Evolutionary conservation across 768 basidiomycete species (phyloP), one percentile per base, ranked within the genome.

Genomic region (Chiua virens): DNA sequence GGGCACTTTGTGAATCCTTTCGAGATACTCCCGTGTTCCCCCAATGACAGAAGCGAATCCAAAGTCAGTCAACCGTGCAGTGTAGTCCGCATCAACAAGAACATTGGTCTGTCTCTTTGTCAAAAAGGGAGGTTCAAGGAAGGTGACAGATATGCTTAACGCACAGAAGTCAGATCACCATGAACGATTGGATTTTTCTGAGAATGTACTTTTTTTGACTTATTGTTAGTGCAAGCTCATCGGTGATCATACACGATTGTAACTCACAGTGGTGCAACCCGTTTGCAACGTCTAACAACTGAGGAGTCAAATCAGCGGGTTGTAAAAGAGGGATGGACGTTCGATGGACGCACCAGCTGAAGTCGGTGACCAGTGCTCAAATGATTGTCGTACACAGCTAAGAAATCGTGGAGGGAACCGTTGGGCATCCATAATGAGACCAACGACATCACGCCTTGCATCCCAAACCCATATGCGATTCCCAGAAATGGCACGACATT

Each of bases 51-150:
- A 75, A 20, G 69, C 66, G 37, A 59, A 50, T 1, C 78, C 78
- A 40, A 79, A 79, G 47, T 79, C 78, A 28, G 71, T 68, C 7
- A 79, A 54, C 10, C 70, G 67, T 0, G 71, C 76, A 20, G 66
- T 69, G 21, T 69, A 55, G 7, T 56, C 36, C n/a, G 23, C 40
- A 1, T 56, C 53, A 3, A 63, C 14, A 14, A 64, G 45, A 1
- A 63, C 44, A 1, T 65, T 60, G 3, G 50, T 63, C 61, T 65
- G 18, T 37, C 20, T 8, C 9, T 4, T 14, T 1, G 4, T 50
- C n/a, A 47, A 41, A 9, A 7, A 35, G 27, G 13, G 3, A 25
- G 15, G 13, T 30, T 14, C 13, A 2, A 28, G 4, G 30, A 15
- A 10, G 10, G 10, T 8, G 9, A 22, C 14, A 2, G 11, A 5